Evolutionary conservation across 106 monocot species (phyloP).

Genomic region (Hemerocallis citrina): DNA sequence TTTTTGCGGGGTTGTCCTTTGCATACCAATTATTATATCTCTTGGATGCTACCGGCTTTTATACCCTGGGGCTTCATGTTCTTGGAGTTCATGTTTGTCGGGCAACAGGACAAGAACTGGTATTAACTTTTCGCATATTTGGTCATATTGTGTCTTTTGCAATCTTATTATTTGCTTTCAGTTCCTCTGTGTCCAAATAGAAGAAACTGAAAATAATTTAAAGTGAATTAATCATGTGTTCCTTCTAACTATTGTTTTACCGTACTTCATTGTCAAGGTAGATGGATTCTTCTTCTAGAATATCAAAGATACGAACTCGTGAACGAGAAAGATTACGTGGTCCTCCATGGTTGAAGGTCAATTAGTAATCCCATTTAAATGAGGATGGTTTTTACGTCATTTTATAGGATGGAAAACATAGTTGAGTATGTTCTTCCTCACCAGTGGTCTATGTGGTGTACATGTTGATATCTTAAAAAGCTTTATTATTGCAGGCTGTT

Average conservation of each 20-base stretch:
- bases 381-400: not conserved
- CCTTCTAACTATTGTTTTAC: not conserved
- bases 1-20: slow-evolving; percentile 67
- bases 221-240: too few relatives aligned
- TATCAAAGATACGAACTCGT: slow-evolving; percentile 81
- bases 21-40: slow-evolving; percentile 79
- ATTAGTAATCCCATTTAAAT: not conserved
- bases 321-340: slow-evolving; percentile 82
- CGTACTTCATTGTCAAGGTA: slow-evolving; percentile 32
- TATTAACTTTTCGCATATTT: slow-evolving; percentile 31
- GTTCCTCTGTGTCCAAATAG: too few relatives aligned
- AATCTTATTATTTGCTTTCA: too few relatives aligned
- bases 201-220: too few relatives aligned
- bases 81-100: slow-evolving; percentile 87
- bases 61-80: slow-evolving; percentile 59
- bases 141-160: too few relatives aligned
- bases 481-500: slow-evolving; percentile 37
- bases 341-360: slow-evolving; percentile 95
- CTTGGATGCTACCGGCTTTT: slow-evolving; percentile 92
- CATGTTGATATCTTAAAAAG: not conserved
- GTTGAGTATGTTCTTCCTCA: not conserved
- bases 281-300: slow-evolving; percentile 96
- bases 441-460: not conserved
- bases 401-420: not conserved
- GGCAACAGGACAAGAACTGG: slow-evolving; percentile 95